These are phyloP conservation scores for Saitozyma sp. DNA, from an alignment of 768 basidiomycete genomes.

Conservation along the genomic window DNA sequence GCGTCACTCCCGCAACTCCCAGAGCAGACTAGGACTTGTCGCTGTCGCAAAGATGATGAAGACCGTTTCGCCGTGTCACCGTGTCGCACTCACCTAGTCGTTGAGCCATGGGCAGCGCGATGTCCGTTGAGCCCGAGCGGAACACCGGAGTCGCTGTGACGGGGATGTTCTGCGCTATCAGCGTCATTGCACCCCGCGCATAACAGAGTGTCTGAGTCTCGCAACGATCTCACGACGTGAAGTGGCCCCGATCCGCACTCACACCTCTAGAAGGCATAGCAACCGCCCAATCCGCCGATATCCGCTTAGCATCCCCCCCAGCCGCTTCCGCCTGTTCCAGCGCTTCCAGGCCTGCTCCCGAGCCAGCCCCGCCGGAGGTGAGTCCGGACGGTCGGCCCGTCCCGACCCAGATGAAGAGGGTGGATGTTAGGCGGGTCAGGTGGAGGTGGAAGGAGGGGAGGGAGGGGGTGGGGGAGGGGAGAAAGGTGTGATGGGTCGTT, in stretches of 20 bases:
- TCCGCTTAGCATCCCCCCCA: conserved; percentile 18
- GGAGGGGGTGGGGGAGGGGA: conserved; percentile 31
- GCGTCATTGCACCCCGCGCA: background rate
- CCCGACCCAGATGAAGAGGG: conserved; percentile 41
- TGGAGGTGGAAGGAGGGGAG: conserved; percentile 37
- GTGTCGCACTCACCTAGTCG: conserved; percentile 29
- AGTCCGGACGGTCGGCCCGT: conserved; percentile 19
- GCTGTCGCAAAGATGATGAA: background rate
- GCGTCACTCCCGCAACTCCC: background rate
- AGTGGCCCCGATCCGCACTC: conserved; percentile 10
- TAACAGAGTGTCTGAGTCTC: no score
- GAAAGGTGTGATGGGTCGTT: conserved; percentile 23
- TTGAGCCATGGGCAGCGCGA: conserved; percentile 39
- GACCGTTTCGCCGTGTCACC: no score
- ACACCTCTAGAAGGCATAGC: conserved; percentile 44
- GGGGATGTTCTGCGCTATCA: conserved; percentile 27
- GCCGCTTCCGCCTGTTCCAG: conserved; percentile 4
- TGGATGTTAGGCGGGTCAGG: conserved; percentile 33
- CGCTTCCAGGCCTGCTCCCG: background rate
- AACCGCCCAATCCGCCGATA: conserved; percentile 41
- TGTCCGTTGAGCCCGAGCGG: conserved; percentile 28
- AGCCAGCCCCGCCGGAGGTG: background rate
- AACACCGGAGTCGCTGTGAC: conserved; percentile 38
- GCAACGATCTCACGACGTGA: no score
- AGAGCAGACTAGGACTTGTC: background rate